Evolutionary conservation across 2,329 filamentous ascomycete genomes (phyloP).

Genomic region (Epicoccum nigrum): DNA sequence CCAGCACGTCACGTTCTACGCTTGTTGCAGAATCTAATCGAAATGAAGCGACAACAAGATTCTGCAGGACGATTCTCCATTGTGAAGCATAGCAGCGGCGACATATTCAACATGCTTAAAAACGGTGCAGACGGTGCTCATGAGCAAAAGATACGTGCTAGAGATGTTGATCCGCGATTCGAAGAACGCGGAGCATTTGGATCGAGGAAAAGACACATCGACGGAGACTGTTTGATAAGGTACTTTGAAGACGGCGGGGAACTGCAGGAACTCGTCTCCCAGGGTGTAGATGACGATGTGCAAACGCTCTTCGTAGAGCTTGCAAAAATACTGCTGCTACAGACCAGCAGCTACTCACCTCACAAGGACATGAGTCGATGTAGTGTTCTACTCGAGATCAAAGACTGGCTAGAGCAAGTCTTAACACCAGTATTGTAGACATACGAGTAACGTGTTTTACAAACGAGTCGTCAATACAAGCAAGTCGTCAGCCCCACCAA

Average conservation of each 20-base stretch:
- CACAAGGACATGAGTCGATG: constrained; percentile 6
- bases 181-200: constrained; percentile 21
- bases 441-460: no score
- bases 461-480: no score
- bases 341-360: constrained; percentile 22
- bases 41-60: constrained; percentile 26
- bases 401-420: constrained; percentile 30
- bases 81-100: constrained; percentile 21
- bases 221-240: constrained; percentile 50
- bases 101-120: constrained; percentile 32
- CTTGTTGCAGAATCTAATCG: constrained; percentile 71
- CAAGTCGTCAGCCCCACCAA: no score
- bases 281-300: constrained; percentile 29
- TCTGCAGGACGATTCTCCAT: constrained; percentile 20
- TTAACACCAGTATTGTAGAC: constrained; percentile 34
- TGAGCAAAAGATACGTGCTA: constrained; percentile 23
- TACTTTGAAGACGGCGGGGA: constrained; percentile 37
- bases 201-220: constrained; percentile 45
- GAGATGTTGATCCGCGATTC: constrained; percentile 36
- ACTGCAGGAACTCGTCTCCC: constrained; percentile 19
- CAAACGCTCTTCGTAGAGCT: constrained; percentile 34
- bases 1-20: constrained; percentile 71
- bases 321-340: constrained; percentile 17
- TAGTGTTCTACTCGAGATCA: constrained; percentile 12
- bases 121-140: constrained; percentile 31